Evolutionary conservation across 2,329 filamentous ascomycete genomes (phyloP).

Genomic region (Cyphellophora europaea): DNA sequence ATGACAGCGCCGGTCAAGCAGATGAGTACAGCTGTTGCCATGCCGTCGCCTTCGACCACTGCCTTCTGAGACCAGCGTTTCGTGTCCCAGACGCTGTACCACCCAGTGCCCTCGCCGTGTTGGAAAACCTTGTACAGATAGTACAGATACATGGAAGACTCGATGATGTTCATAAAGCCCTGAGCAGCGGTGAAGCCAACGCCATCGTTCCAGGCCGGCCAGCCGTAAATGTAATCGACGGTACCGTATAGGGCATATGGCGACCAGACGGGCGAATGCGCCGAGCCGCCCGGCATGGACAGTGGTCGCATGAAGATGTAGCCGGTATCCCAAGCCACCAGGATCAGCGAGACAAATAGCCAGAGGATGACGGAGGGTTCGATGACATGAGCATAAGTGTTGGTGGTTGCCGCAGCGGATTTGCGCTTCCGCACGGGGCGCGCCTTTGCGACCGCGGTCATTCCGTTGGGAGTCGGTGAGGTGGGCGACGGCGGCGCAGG

Average conservation of each 20-base stretch:
- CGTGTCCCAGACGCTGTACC: slow-evolving; percentile 22
- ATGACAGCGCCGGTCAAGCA: slow-evolving; percentile 51
- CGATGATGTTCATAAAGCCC: slow-evolving; percentile 57
- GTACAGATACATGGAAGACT: slow-evolving; percentile 55
- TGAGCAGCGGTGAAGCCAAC: slow-evolving; percentile 75
- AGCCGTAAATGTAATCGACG: slow-evolving; percentile 75
- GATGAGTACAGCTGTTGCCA: slow-evolving; percentile 43
- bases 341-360: slow-evolving; percentile 64
- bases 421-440: slow-evolving; percentile 14
- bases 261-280: slow-evolving; percentile 63
- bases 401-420: slow-evolving; percentile 10
- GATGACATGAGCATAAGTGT: slow-evolving; percentile 49
- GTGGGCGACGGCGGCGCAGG: slow-evolving; percentile 10
- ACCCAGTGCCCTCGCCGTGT: slow-evolving; percentile 22
- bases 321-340: slow-evolving; percentile 71
- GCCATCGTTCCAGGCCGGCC: slow-evolving; percentile 55
- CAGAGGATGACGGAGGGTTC: slow-evolving; percentile 55
- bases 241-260: slow-evolving; percentile 74
- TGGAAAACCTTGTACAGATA: slow-evolving; percentile 47
- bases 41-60: slow-evolving; percentile 31
- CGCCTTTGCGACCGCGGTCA: no score
- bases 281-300: slow-evolving; percentile 67
- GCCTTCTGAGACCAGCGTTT: slow-evolving; percentile 2
- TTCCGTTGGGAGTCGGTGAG: slow-evolving; percentile 9
- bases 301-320: slow-evolving; percentile 75